Conservation (phyloP, 2,329 filamentous ascomycete species). For the Cyanodermella asteris region DNA sequence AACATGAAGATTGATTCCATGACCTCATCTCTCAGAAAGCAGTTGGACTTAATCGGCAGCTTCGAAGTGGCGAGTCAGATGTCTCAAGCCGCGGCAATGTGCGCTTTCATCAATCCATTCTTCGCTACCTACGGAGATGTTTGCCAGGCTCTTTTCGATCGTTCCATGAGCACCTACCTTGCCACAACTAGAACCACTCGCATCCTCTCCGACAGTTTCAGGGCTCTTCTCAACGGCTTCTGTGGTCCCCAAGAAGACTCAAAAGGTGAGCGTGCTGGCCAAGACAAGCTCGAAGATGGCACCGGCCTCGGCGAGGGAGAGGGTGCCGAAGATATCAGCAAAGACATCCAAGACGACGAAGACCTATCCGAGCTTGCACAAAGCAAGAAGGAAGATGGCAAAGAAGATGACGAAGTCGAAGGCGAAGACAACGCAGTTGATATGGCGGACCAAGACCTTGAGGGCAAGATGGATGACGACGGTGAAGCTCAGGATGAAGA, state of each 20-base stretch:
- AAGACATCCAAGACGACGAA: conserved; percentile 85
- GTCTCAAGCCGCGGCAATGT: too few species aligned
- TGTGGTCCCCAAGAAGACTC: conserved; percentile 72
- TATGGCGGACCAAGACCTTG: conserved; percentile 65
- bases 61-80: too few species aligned
- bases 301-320: conserved; percentile 90
- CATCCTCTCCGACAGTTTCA: too few species aligned
- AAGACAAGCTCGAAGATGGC: conserved; percentile 67
- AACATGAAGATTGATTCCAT: too few species aligned
- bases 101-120: too few species aligned
- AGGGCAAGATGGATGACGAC: conserved; percentile 55
- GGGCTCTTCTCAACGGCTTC: too few species aligned
- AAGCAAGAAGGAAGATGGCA: conserved; percentile 45
- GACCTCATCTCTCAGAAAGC: too few species aligned
- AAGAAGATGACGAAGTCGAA: conserved; percentile 21
- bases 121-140: too few species aligned
- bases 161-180: too few species aligned
- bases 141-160: too few species aligned
- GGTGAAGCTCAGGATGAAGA: conserved; percentile 22
- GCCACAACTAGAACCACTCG: too few species aligned
- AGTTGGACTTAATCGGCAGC: too few species aligned
- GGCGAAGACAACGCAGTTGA: conserved; percentile 26
- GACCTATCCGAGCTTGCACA: conserved; percentile 81
- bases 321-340: conserved; percentile 91
- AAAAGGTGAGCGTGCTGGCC: conserved; percentile 44